Percentiles rank a stretch among this genome's conserved stretches.
Evolutionary conservation across 805 yeast genomes (phyloP).

Genomic region (Wickerhamiella sorbophila): DNA sequence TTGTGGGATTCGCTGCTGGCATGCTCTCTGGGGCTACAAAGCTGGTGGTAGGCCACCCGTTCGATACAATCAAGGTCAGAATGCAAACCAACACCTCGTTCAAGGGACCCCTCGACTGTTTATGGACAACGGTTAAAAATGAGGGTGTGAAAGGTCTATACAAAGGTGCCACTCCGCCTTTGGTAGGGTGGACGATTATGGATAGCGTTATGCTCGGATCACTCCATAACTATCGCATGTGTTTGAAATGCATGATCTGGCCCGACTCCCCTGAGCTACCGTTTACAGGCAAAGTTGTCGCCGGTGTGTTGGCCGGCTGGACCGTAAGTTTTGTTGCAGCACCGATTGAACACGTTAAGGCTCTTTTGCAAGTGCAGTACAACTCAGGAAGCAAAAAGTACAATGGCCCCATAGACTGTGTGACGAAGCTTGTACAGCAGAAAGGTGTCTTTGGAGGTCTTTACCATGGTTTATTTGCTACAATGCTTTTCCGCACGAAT

Average conservation of each 20-base stretch:
- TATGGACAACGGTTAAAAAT: constrained; percentile 48
- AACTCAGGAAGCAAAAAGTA: constrained; percentile 58
- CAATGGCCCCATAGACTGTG: constrained; percentile 70
- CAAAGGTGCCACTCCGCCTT: constrained; percentile 85
- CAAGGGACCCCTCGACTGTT: constrained; percentile 73
- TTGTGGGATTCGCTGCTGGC: constrained; percentile 69
- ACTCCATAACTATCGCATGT: constrained; percentile 57
- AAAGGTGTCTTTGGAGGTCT: constrained; percentile 53
- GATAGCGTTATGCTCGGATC: constrained; percentile 78
- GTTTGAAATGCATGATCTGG: constrained; percentile 51
- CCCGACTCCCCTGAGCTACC: constrained; percentile 51
- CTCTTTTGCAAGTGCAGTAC: constrained; percentile 79
- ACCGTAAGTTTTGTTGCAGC: constrained; percentile 94
- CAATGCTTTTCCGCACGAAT: constrained; percentile 76
- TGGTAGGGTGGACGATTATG: constrained; percentile 89
- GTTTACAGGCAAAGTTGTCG: constrained; percentile 55
- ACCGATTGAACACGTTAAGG: constrained; percentile 81
- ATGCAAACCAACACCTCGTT: constrained; percentile 65
- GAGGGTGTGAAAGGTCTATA: constrained; percentile 75
- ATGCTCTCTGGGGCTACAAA: constrained; percentile 77
- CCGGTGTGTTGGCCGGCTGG: constrained; percentile 72
- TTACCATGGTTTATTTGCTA: constrained; percentile 70
- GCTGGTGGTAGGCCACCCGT: constrained; percentile 81
- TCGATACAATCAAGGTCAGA: constrained; percentile 80
- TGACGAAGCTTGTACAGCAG: constrained; percentile 25